phyloP scores from a whole-genome alignment of 257 asterid species.

The Leptodermis oblonga region DNA sequence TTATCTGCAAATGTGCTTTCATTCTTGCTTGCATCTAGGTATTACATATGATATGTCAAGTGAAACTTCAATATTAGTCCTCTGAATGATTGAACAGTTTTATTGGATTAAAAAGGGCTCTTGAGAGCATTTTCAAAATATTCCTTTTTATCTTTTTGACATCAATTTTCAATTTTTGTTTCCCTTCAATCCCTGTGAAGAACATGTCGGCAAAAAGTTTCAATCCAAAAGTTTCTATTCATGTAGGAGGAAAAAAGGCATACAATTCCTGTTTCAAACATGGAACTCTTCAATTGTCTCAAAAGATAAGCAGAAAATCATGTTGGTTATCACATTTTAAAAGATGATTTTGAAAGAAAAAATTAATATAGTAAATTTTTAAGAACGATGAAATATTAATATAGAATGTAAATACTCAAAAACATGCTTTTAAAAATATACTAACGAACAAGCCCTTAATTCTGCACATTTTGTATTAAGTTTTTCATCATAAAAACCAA shows the following conservation, averaged over 20 bases:
- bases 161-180: background rate
- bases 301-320: background rate
- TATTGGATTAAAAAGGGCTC: background rate
- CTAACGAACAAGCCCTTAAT: no score
- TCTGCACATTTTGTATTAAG: no score
- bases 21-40: conserved; percentile 23
- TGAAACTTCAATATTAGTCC: background rate
- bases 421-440: background rate
- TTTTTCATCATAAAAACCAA: background rate
- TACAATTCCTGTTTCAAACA: background rate
- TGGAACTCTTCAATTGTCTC: background rate
- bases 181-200: background rate
- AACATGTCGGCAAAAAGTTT: background rate
- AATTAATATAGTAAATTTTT: no score
- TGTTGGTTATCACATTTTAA: no score
- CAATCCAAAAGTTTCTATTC: conserved; percentile 1
- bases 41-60: conserved; percentile 25
- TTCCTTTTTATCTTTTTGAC: background rate
- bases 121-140: background rate
- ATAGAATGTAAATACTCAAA: no score
- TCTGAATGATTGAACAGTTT: conserved; percentile 1
- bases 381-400: no score
- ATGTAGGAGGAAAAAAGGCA: background rate
- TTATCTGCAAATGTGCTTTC: conserved; percentile 24
- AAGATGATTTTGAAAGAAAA: no score